Percentiles rank a stretch among this genome's conserved stretches.
Evolutionary conservation across 768 basidiomycete genomes (phyloP).

Genomic region (Podaxis sp.): DNA sequence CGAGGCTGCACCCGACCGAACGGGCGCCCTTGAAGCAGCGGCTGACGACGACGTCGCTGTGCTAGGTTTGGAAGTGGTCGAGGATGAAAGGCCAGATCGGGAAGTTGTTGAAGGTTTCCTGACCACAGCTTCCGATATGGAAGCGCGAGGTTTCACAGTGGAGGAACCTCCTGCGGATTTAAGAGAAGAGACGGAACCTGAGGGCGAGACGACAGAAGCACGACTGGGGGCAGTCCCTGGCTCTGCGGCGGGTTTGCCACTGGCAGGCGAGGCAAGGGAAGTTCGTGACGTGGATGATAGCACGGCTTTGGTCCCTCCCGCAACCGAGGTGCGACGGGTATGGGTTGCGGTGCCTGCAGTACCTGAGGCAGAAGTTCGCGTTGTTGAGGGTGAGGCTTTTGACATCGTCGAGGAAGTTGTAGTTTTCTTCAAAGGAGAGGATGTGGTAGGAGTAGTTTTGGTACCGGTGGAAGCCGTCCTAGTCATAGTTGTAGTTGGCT

Average conservation of each 20-base stretch:
- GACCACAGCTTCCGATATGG: slow-evolving; percentile 59
- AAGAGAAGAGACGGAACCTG: slow-evolving; percentile 47
- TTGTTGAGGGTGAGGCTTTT: slow-evolving; percentile 34
- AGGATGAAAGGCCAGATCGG: slow-evolving; percentile 29
- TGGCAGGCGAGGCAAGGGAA: slow-evolving; percentile 40
- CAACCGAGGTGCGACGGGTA: slow-evolving; percentile 47
- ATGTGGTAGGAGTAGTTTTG: slow-evolving; percentile 31
- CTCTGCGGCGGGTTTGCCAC: slow-evolving; percentile 35
- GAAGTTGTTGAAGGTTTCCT: slow-evolving; percentile 40
- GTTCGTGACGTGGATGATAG: slow-evolving; percentile 33
- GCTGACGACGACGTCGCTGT: slow-evolving; percentile 46
- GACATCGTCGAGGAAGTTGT: slow-evolving; percentile 34
- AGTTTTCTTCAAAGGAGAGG: slow-evolving; percentile 24
- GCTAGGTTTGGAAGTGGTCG: slow-evolving; percentile 33
- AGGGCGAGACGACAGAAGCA: slow-evolving; percentile 56
- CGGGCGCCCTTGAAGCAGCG: background rate
- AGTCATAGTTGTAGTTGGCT: slow-evolving; percentile 32
- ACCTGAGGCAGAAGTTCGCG: slow-evolving; percentile 29
- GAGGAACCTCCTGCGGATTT: slow-evolving; percentile 41
- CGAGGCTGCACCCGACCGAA: slow-evolving; percentile 7
- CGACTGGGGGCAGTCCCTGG: slow-evolving; percentile 32
- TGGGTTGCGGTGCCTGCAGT: slow-evolving; percentile 33
- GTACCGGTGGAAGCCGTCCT: slow-evolving; percentile 25
- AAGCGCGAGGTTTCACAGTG: slow-evolving; percentile 58
- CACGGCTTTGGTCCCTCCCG: slow-evolving; percentile 39